phyloP scores from a whole-genome alignment of 345 rosid species.

The Eutrema japonicum region DNA sequence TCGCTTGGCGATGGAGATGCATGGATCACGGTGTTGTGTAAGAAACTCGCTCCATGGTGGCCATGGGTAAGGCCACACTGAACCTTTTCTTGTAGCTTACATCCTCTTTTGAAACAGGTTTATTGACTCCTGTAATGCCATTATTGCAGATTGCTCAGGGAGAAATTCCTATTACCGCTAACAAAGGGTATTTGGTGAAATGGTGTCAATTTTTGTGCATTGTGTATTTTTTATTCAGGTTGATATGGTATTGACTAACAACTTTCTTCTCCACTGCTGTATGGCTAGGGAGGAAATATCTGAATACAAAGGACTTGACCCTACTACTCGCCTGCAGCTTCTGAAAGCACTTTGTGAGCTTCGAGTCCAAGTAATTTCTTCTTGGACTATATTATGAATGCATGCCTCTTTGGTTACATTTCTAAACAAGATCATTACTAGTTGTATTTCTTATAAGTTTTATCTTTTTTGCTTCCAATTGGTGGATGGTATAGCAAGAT shows the following conservation, averaged over 20 bases:
- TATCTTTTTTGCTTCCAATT: conserved; percentile 12
- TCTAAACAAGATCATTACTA: conserved; percentile 17
- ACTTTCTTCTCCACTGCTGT: conserved; percentile 34
- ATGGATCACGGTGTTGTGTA: conserved; percentile 82
- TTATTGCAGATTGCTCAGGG: conserved; percentile 78
- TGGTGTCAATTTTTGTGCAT: neutral
- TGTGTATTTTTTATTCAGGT: conserved; percentile 11
- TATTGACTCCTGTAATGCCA: conserved; percentile 1
- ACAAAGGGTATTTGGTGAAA: conserved; percentile 58
- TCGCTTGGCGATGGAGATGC: conserved; percentile 55
- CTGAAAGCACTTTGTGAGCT: conserved; percentile 89
- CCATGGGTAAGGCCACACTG: conserved; percentile 62
- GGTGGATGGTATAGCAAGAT: conserved; percentile 61
- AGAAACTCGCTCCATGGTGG: conserved; percentile 80
- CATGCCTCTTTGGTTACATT: conserved; percentile 7
- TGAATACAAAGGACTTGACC: conserved; percentile 64
- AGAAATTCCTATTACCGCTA: conserved; percentile 59
- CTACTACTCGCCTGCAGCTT: conserved; percentile 59
- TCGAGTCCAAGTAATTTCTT: conserved; percentile 64
- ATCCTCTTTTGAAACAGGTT: conserved; percentile 1
- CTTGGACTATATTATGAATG: conserved; percentile 9
- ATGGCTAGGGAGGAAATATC: conserved; percentile 65
- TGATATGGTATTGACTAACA: conserved; percentile 5
- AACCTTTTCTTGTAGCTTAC: neutral
- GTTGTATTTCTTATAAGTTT: conserved; percentile 5